Conservation (phyloP, 768 basidiomycete genomes). For the Scleroderma citrinum region DNA sequence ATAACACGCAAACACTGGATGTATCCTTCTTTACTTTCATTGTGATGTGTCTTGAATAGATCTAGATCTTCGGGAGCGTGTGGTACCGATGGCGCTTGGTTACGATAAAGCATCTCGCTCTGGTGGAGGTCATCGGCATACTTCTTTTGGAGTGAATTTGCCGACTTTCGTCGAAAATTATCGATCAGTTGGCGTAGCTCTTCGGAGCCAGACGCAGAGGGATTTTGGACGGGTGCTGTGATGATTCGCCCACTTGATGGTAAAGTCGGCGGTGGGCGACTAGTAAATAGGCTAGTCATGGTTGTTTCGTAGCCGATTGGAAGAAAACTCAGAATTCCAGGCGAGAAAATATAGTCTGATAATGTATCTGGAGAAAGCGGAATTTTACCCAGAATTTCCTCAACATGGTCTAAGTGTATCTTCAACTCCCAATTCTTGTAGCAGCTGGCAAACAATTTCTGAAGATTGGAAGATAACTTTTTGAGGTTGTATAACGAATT, state of each 20-base stretch:
- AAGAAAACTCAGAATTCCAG: neutral
- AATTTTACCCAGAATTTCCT: neutral
- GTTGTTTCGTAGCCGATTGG: neutral
- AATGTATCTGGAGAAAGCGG: neutral
- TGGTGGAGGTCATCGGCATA: neutral
- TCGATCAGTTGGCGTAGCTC: neutral
- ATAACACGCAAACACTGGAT: neutral
- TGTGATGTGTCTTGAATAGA: constrained; percentile 8
- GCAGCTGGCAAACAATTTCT: constrained; percentile 8
- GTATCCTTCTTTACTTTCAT: constrained; percentile 5
- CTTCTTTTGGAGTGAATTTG: neutral
- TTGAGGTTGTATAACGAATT: constrained; percentile 3
- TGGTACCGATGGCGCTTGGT: neutral
- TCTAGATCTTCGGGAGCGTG: neutral
- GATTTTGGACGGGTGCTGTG: neutral
- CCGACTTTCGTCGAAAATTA: neutral
- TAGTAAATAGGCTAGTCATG: neutral
- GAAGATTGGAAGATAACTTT: neutral
- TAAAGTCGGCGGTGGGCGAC: neutral
- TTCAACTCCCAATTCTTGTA: constrained; percentile 12
- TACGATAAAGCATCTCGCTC: neutral
- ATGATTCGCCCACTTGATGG: neutral
- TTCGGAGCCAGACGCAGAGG: neutral
- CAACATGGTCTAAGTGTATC: constrained; percentile 10
- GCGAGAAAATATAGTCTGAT: neutral